These are phyloP conservation scores for Millerozyma miso DNA, from an alignment of 805 yeast genomes.

Conservation along the genomic window DNA sequence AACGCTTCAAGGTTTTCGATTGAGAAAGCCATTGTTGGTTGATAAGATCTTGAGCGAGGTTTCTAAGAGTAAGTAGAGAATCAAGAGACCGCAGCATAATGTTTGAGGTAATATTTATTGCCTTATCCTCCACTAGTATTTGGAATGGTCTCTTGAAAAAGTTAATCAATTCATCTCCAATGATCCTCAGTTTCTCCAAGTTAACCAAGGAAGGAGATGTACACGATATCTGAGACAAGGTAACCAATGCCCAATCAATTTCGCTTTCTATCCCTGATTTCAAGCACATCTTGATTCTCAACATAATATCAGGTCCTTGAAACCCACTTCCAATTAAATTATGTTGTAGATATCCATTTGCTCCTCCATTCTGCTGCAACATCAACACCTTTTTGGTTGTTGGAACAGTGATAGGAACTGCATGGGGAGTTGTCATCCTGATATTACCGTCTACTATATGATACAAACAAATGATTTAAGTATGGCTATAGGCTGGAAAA, in stretches of 20 bases:
- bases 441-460: background rate
- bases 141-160: conserved; percentile 34
- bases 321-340: conserved; percentile 24
- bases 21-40: conserved; percentile 76
- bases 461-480: background rate
- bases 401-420: conserved; percentile 7
- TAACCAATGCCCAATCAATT: conserved; percentile 65
- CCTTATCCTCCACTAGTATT: conserved; percentile 15
- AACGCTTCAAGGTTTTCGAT: conserved; percentile 43
- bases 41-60: conserved; percentile 75
- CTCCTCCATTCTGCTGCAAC: conserved; percentile 4
- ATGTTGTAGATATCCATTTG: conserved; percentile 7
- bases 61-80: conserved; percentile 68
- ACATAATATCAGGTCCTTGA: conserved; percentile 60
- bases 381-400: conserved; percentile 6
- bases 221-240: conserved; percentile 46
- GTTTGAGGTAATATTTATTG: conserved; percentile 13
- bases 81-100: conserved; percentile 29
- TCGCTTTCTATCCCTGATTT: conserved; percentile 62
- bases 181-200: conserved; percentile 39
- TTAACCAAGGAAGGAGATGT: conserved; percentile 47
- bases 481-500: background rate
- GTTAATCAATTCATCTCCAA: conserved; percentile 39
- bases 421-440: conserved; percentile 1
- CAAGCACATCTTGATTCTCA: conserved; percentile 68